These are phyloP conservation scores for Tilletia indica DNA, from an alignment of 1,284 basidiomycete genomes.

Conservation along the genomic window DNA sequence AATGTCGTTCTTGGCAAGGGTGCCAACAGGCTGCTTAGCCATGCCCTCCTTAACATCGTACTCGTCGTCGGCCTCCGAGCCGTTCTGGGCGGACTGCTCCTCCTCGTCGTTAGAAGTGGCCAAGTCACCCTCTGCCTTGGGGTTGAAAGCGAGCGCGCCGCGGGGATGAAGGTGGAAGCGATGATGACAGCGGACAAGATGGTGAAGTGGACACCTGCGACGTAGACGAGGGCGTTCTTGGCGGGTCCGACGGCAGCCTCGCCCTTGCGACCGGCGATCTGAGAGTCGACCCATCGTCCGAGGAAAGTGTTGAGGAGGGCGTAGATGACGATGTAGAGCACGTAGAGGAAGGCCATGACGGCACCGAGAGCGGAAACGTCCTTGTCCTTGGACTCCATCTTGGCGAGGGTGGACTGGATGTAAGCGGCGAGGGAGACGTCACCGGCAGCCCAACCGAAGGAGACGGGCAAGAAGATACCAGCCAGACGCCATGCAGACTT, in stretches of 20 bases:
- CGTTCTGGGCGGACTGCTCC: slow-evolving; percentile 23
- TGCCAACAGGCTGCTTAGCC: slow-evolving; percentile 30
- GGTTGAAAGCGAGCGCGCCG: slow-evolving; percentile 55
- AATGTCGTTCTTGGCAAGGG: slow-evolving; percentile 34
- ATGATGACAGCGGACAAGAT: slow-evolving; percentile 55
- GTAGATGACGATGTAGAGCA: slow-evolving; percentile 47
- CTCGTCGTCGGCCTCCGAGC: slow-evolving; percentile 33
- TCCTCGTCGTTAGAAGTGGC: slow-evolving; percentile 38
- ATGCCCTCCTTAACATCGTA: slow-evolving; percentile 34
- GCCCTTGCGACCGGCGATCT: slow-evolving; percentile 30
- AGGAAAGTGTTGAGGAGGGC: slow-evolving; percentile 55
- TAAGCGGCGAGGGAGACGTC: slow-evolving; percentile 57
- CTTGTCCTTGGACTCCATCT: slow-evolving; percentile 50
- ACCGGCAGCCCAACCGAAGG: slow-evolving; percentile 57
- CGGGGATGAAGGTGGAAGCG: slow-evolving; percentile 52
- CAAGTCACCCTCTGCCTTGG: slow-evolving; percentile 45
- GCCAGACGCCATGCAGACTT: slow-evolving; percentile 24
- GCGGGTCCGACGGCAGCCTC: slow-evolving; percentile 36
- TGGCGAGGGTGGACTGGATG: slow-evolving; percentile 56
- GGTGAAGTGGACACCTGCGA: slow-evolving; percentile 55
- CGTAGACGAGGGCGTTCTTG: slow-evolving; percentile 43
- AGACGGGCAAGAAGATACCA: slow-evolving; percentile 52
- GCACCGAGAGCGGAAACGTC: slow-evolving; percentile 56
- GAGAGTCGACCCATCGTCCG: slow-evolving; percentile 54
- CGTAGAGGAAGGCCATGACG: slow-evolving; percentile 56